These are phyloP conservation scores for Volutella citrinella DNA, from an alignment of 2,329 filamentous ascomycete species.

Conservation along the genomic window DNA sequence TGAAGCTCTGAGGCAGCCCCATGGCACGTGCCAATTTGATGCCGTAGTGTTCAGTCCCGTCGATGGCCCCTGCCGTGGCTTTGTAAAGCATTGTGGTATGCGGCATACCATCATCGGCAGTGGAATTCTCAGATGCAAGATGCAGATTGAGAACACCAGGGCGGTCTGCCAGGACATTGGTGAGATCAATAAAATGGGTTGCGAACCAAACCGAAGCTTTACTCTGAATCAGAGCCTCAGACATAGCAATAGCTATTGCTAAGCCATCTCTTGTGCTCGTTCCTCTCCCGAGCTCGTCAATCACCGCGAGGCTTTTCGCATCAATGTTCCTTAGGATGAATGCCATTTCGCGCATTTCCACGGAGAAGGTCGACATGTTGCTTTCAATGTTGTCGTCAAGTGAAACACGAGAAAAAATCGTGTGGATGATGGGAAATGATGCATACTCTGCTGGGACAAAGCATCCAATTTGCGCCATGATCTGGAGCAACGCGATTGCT, in stretches of 20 bases:
- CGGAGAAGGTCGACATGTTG: slow-evolving; percentile 88
- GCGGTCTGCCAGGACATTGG: slow-evolving; percentile 69
- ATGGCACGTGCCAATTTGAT: slow-evolving; percentile 75
- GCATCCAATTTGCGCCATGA: slow-evolving; percentile 92
- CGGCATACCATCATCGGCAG: slow-evolving; percentile 44
- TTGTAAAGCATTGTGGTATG: slow-evolving; percentile 88
- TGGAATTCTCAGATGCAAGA: slow-evolving; percentile 65
- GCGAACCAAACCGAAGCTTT: slow-evolving; percentile 85
- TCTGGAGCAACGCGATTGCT: slow-evolving; percentile 74
- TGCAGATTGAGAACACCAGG: slow-evolving; percentile 82
- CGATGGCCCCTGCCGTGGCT: slow-evolving; percentile 67
- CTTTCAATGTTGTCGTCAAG: slow-evolving; percentile 85
- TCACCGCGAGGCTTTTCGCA: slow-evolving; percentile 70
- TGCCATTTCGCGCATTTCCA: slow-evolving; percentile 94
- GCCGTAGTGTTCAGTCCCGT: slow-evolving; percentile 72
- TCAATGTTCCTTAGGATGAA: slow-evolving; percentile 87
- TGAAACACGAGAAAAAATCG: slow-evolving; percentile 83
- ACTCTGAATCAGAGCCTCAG: slow-evolving; percentile 80
- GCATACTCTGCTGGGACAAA: slow-evolving; percentile 88
- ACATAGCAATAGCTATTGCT: slow-evolving; percentile 84
- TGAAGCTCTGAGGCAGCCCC: slow-evolving; percentile 65
- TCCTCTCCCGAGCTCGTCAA: slow-evolving; percentile 89
- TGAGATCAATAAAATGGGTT: slow-evolving; percentile 86
- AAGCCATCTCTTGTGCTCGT: slow-evolving; percentile 88
- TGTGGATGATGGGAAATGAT: slow-evolving; percentile 73